phyloP scores from a whole-genome alignment of 2,329 filamentous ascomycete genomes.

The Clonostachys rosea region DNA sequence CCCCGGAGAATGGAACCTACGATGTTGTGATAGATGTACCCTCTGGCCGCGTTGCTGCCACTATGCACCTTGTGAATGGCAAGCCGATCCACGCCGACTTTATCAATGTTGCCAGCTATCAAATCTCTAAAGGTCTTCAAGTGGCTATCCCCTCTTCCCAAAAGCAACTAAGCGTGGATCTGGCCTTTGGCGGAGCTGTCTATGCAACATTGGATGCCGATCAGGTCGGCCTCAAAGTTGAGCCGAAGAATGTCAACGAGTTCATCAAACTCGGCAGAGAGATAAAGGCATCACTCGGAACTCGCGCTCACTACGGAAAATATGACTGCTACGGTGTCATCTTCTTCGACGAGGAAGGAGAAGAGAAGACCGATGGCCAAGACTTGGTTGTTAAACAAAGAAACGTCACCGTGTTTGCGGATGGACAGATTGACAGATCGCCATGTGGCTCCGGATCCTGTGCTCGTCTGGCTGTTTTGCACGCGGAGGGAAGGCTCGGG shows the following conservation, averaged over 20 bases:
- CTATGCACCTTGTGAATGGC: neutral
- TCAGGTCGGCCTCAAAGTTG: constrained; percentile 2
- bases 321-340: constrained; percentile 5
- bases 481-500: constrained; percentile 2
- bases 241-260: neutral
- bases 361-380: neutral
- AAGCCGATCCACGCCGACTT: constrained; percentile 3
- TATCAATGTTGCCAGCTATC: constrained; percentile 3
- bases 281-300: constrained; percentile 4
- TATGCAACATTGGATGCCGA: constrained; percentile 3
- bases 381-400: constrained; percentile 3
- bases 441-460: constrained; percentile 15
- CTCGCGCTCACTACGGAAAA: neutral
- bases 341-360: constrained; percentile 4
- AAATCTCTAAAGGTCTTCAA: neutral
- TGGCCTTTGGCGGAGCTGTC: constrained; percentile 4
- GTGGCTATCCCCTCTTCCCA: neutral
- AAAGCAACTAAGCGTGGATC: neutral
- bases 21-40: constrained; percentile 5
- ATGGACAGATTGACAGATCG: constrained; percentile 16
- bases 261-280: constrained; percentile 4
- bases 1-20: neutral
- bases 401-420: constrained; percentile 15
- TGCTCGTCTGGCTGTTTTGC: constrained; percentile 8
- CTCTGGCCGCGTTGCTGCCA: constrained; percentile 1